phyloP scores from a whole-genome alignment of 2,329 filamentous ascomycete species.

The Xylariaceae sp. region DNA sequence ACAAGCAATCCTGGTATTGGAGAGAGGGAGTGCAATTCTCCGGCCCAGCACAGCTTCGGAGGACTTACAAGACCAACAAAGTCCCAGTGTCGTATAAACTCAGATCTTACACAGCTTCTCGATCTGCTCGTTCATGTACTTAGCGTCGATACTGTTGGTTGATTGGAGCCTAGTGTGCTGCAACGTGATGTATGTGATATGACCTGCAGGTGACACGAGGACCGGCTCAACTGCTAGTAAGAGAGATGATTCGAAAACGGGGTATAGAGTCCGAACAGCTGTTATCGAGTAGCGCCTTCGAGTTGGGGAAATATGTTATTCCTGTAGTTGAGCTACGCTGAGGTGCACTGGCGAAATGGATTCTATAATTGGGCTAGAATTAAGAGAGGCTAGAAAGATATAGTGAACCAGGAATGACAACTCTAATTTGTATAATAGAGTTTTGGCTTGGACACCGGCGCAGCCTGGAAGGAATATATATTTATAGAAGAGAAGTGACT shows the following conservation, averaged over 20 bases:
- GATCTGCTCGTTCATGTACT: neutral
- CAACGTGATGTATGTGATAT: conserved; percentile 22
- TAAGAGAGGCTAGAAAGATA: neutral
- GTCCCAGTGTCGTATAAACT: neutral
- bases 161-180: conserved; percentile 1
- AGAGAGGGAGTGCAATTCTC: neutral
- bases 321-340: neutral
- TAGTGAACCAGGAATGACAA: neutral
- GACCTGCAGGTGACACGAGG: conserved; percentile 29
- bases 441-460: neutral
- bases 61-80: conserved; percentile 13
- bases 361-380: neutral
- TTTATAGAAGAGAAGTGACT: neutral
- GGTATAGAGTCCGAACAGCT: too few relatives aligned
- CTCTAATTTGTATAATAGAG: neutral
- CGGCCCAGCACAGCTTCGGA: neutral
- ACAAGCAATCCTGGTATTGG: neutral
- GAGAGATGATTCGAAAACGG: neutral
- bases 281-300: too few relatives aligned
- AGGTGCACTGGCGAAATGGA: neutral
- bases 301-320: neutral
- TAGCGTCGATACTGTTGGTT: neutral
- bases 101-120: neutral
- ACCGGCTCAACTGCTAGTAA: too few relatives aligned
- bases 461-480: neutral